Evolutionary conservation across 164 flowering plant species (phyloP), one percentile per base, ranked within the genome.

Genomic region (Brasenia schreberi): DNA sequence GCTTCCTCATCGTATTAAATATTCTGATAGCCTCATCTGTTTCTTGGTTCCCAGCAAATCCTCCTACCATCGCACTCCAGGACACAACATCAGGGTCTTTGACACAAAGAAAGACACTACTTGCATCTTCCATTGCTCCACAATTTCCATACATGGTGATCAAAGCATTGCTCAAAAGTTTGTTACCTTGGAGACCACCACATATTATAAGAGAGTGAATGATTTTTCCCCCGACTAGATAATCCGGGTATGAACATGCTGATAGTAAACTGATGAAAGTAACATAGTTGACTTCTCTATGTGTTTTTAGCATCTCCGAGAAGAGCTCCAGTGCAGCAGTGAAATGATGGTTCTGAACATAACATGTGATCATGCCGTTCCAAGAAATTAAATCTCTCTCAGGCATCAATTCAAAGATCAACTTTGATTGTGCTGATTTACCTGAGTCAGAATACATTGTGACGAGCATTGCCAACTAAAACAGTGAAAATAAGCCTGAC

Each of bases 41-140:
- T 68, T 87, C 82, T 73, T 82, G 84, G 64, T 78, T 83, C 63
- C 88, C 91, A 44, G 82, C 81, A 74, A 80, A 69, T 33, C 88
- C 83, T 23, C 96, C 90, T 44, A 87, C 86, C 18, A 92, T 77
- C 1, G 95, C 83, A 76, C 89, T 92, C 92, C 96, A 89, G 33
- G 88, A 79, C 43, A 92, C 84, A 69, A 67, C 65, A 66, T 84
- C 88, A 42, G 66, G 82, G 43, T 68, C 69, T 6, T 82, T 74
- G 89, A 87, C 82, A 19, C 27, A 73, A 33, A 65, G 70, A 58
- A 77, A 81, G 9, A 84, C 84, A 68, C 64, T 68, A 56, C 67
- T 65, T n/a, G 92, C 90, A 68, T 82, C 84, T 61, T 9, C 63
- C 88, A 83, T 84, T 75, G 66, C 65, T 16, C 80, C 73, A 60